Evolutionary conservation across 352 stramenopile genomes (phyloP), one percentile per base, ranked within the genome.

Genomic region (Pythium brachiatum): DNA sequence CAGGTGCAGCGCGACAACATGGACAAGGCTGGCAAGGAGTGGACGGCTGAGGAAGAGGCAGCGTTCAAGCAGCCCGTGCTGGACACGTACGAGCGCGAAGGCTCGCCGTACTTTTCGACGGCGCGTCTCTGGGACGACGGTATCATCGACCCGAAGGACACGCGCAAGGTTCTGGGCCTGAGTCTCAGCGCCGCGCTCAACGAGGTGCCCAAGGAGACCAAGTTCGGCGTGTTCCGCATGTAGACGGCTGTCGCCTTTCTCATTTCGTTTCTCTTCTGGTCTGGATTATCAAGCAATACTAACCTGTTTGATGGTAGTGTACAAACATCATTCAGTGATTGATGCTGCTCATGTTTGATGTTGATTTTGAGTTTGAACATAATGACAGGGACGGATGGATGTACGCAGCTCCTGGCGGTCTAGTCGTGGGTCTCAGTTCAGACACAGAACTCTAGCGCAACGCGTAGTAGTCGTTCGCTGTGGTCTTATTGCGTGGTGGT

Each of bases 111-210:
- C 66, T 99, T 95, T 76, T 97, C 92, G 29, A 98, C 90, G 16
- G 96, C 96, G 6, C 84, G 96, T 27, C 78, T 99, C 27, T 99
- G 97, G 97, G 97, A 99, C 74, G 97, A 99, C 76, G 97, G 97
- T 29, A 96, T 99, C 48, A 99, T 99, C 68, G 86, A 98, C 57
- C 94, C 97, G 2, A 92, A 91, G 62, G 91, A 99, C 60, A 99
- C 96, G 18, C 74, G 90, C 48, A 88, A 93, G 57, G 81, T 96
- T 27, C 66, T 96, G 20, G 88, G 84, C 27, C 63, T 95, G 34
- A 92, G 81, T 61, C 73, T 95, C 7, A 86, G 78, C 51, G 84
- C 79, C 47, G 86, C 80, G 18, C 62, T 94, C 12, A 89, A 95
- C 60, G 76, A 89, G 72, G 73, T 78, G 72, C 71, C 68, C 34